Evolutionary conservation across 129 eudicot genomes (phyloP).

Genomic region (Flaveria brownii): DNA sequence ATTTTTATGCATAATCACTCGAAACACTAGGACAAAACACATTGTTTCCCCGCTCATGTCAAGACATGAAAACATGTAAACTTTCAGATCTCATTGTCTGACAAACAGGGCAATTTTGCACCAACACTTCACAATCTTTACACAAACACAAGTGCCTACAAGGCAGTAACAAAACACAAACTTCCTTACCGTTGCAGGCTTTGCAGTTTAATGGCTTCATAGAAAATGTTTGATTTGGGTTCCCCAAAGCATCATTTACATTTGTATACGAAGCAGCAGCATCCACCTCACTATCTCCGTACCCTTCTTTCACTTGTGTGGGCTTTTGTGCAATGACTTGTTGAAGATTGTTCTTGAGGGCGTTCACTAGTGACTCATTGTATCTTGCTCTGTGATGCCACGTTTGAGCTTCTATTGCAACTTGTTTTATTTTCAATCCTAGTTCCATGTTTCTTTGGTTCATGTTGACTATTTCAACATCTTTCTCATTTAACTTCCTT

Average conservation of each 20-base stretch:
- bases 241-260: slow-evolving; percentile 19
- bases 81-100: slow-evolving; percentile 52
- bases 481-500: slow-evolving; percentile 54
- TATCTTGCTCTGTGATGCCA: slow-evolving; percentile 76
- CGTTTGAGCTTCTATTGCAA: slow-evolving; percentile 55
- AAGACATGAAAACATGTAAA: slow-evolving; percentile 64
- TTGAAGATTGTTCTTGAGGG: slow-evolving; percentile 61
- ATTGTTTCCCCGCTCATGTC: slow-evolving; percentile 20
- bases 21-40: slow-evolving; percentile 16
- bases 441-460: slow-evolving; percentile 63
- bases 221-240: slow-evolving; percentile 13
- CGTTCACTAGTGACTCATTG: slow-evolving; percentile 65
- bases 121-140: slow-evolving; percentile 54
- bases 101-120: slow-evolving; percentile 62
- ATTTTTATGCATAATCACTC: slow-evolving; percentile 25
- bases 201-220: slow-evolving; percentile 41
- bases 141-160: slow-evolving; percentile 79
- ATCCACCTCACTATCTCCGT: slow-evolving; percentile 65
- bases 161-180: slow-evolving; percentile 57
- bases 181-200: slow-evolving; percentile 57
- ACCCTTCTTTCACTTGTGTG: slow-evolving; percentile 54
- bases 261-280: slow-evolving; percentile 55
- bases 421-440: slow-evolving; percentile 61
- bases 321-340: slow-evolving; percentile 53
- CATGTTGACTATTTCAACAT: slow-evolving; percentile 53